phyloP scores from a whole-genome alignment of 2,329 filamentous ascomycete genomes.

The Aspergillus ustus region DNA sequence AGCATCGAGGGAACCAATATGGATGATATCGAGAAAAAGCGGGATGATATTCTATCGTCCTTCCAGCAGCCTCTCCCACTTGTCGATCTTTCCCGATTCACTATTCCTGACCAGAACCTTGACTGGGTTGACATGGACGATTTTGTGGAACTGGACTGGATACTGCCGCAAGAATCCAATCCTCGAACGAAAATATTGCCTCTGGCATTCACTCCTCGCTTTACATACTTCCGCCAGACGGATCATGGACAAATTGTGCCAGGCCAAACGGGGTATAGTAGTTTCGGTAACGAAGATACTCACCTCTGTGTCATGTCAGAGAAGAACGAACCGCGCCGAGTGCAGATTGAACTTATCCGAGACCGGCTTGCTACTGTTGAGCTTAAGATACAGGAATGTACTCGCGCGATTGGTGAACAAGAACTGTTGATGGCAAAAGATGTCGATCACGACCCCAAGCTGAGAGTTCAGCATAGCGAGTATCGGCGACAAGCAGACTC shows the following conservation, averaged over 20 bases:
- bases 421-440: conserved; percentile 66
- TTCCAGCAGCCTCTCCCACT: conserved; percentile 58
- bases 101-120: conserved; percentile 91
- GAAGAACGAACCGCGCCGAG: conserved; percentile 82
- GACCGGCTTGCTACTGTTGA: conserved; percentile 78
- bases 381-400: conserved; percentile 76
- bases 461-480: conserved; percentile 52
- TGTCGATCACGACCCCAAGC: conserved; percentile 53
- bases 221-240: conserved; percentile 97
- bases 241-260: conserved; percentile 79
- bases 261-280: conserved; percentile 79
- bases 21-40: conserved; percentile 68
- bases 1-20: conserved; percentile 80
- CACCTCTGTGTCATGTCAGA: conserved; percentile 95
- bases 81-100: conserved; percentile 80
- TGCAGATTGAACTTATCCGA: conserved; percentile 85
- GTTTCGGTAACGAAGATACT: conserved; percentile 90
- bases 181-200: conserved; percentile 94
- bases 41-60: conserved; percentile 63
- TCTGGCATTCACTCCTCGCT: conserved; percentile 86
- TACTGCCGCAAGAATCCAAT: conserved; percentile 84
- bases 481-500: conserved; percentile 62
- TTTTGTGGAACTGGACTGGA: conserved; percentile 97
- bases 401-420: conserved; percentile 72
- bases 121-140: conserved; percentile 99